Percentiles rank a stretch among this genome's conserved stretches.
These are phyloP conservation scores for Mucor irregularis DNA, from an alignment of 371 early-diverging fungal species.

Conservation along the genomic window DNA sequence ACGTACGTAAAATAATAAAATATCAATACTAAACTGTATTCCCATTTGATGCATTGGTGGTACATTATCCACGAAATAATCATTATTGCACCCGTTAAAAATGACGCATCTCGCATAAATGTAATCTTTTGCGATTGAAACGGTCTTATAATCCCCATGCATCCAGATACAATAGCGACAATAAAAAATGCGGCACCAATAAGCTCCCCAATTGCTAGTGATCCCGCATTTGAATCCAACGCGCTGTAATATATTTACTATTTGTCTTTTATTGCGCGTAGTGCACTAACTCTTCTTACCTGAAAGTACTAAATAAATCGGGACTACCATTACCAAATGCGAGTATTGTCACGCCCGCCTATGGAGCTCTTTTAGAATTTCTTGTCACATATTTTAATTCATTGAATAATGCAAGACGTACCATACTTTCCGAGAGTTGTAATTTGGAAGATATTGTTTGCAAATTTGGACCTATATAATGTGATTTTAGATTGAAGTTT, in stretches of 20 bases:
- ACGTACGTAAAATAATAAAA: conserved; percentile 61
- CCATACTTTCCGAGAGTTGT: conserved; percentile 68
- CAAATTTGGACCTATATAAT: conserved; percentile 58
- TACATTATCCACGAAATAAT: conserved; percentile 61
- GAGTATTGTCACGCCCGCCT: conserved; percentile 85
- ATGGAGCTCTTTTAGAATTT: not conserved
- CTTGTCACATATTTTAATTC: not conserved
- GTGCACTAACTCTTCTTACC: conserved; percentile 19
- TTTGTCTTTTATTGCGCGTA: not conserved
- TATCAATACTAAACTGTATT: conserved; percentile 59
- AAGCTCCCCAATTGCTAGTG: conserved; percentile 80
- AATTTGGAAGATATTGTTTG: conserved; percentile 64
- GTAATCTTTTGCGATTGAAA: conserved; percentile 66
- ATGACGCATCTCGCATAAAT: conserved; percentile 71
- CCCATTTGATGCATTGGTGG: conserved; percentile 62
- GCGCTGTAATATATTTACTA: conserved; percentile 46
- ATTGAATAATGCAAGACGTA: conserved; percentile 11
- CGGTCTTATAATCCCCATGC: conserved; percentile 68
- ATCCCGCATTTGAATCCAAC: conserved; percentile 68
- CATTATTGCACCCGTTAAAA: conserved; percentile 67
- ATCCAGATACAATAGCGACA: conserved; percentile 71
- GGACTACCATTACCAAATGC: conserved; percentile 88
- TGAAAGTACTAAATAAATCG: conserved; percentile 78
- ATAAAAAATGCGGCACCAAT: conserved; percentile 83
- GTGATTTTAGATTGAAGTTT: not conserved